Percentiles rank a stretch among this genome's conserved stretches.
Conservation (phyloP, 2,329 filamentous ascomycete species). For the Chaetoscypha palmicola region DNA sequence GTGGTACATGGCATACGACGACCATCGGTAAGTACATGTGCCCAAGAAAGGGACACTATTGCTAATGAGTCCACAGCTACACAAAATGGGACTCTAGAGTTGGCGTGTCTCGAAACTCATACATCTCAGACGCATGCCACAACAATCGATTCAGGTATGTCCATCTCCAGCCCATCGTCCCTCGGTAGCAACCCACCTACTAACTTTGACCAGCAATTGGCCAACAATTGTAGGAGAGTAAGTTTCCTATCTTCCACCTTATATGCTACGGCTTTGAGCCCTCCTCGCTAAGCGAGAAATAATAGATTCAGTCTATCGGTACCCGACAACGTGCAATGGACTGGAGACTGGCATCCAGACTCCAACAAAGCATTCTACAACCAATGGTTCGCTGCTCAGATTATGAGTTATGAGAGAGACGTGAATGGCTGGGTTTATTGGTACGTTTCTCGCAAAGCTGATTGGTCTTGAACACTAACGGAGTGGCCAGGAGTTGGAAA, state of each 20-base stretch:
- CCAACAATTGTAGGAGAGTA: constrained; percentile 52
- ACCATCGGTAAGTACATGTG: constrained; percentile 26
- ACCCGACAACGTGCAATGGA: constrained; percentile 41
- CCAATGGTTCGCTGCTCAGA: constrained; percentile 51
- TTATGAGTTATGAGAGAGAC: constrained; percentile 45
- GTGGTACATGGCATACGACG: constrained; percentile 45
- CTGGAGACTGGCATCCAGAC: constrained; percentile 36
- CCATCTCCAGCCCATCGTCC: neutral
- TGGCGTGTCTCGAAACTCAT: constrained; percentile 38
- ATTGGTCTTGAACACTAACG: no score
- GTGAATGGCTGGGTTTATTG: constrained; percentile 51
- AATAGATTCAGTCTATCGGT: constrained; percentile 50
- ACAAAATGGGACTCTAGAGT: constrained; percentile 46
- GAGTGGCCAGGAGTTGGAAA: no score
- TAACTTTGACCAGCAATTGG: constrained; percentile 1
- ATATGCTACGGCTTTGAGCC: no score
- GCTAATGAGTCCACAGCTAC: no score
- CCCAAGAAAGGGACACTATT: no score
- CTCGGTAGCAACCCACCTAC: neutral
- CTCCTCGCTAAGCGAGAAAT: no score
- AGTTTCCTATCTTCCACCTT: no score
- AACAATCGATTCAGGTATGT: constrained; percentile 35
- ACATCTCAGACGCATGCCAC: constrained; percentile 45
- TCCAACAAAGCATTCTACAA: constrained; percentile 43
- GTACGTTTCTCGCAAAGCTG: no score